Evolutionary conservation across 129 eudicot species (phyloP), one percentile per base, ranked within the genome.

Genomic region (Centrapalus pauciflorus): DNA sequence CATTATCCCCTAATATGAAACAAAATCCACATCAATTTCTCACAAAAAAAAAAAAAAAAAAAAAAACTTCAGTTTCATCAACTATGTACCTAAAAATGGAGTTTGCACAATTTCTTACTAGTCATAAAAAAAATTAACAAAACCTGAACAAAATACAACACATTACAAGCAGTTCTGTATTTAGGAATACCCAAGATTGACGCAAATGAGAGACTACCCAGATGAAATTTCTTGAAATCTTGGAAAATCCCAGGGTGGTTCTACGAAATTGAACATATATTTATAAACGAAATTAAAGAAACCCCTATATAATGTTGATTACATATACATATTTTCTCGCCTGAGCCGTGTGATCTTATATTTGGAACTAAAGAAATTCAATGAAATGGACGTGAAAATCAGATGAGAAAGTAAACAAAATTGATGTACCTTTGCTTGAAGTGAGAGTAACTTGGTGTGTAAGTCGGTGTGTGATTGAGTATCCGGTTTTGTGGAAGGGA

Each of bases 1-100:
- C 97, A 90, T 87, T 16, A 11, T 79, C 51, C 61, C 45, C 59
- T n/a, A 49, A 56, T 72, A 25, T 67, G 74, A 29, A 71, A 71
- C 69, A 71, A 65, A 56, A 45, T 5, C 64, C 66, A 43, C 16
- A 6, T 56, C 20, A 50, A 25, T 54, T 30, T 37, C 29, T 24
- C 52, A 66, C 25, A n/a, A n/a, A n/a, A n/a, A n/a, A n/a, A n/a
- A n/a, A n/a, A n/a, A 55, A 21, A 7, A 27, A n/a, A 9, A 32
- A 55, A 10, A 10, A 10, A 64, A 12, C 3, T 45, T 27, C 11
- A 48, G 28, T 14, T 34, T 61, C 29, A 23, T n/a, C 33, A 48
- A 60, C 23, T 46, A 24, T 49, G 3, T 25, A 49, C 32, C 63
- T 7, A 35, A 16, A 46, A 20, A 7, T 32, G 7, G 30, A 32